A percentile compares a stretch with the other conserved stretches of the same genome.
These are phyloP conservation scores for Dothiorella sarmentorum DNA, from an alignment of 2,329 filamentous ascomycete genomes.

Conservation along the genomic window DNA sequence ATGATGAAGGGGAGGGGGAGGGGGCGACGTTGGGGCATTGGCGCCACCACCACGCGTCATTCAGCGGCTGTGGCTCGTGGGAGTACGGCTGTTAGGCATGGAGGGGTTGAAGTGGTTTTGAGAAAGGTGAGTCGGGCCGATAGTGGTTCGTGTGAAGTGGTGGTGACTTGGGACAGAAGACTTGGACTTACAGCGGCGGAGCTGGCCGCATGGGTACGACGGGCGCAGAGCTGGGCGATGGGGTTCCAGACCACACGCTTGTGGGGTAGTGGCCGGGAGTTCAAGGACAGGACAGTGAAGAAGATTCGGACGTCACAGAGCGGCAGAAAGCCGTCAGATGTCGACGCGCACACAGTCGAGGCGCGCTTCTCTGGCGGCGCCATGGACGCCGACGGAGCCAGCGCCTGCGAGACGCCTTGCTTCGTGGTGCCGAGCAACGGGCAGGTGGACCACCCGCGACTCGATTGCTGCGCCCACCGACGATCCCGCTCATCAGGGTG, in stretches of 20 bases:
- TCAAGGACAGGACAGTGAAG: background rate
- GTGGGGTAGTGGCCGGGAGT: conserved; percentile 13
- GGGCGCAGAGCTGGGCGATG: conserved; percentile 1
- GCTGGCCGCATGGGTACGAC: background rate
- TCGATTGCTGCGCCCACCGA: conserved; percentile 15
- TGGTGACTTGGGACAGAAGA: background rate
- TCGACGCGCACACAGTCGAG: background rate
- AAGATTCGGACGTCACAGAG: conserved; percentile 8
- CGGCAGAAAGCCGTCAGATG: conserved; percentile 3
- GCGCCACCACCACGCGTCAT: conserved; percentile 11
- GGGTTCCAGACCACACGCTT: conserved; percentile 10
- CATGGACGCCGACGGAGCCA: background rate
- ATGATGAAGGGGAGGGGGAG: background rate
- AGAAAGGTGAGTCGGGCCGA: conserved; percentile 7
- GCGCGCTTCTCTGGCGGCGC: background rate
- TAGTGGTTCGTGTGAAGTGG: background rate
- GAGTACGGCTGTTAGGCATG: background rate
- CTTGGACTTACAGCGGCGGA: background rate
- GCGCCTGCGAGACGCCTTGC: background rate
- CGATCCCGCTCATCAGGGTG: conserved; percentile 16
- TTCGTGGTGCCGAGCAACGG: background rate
- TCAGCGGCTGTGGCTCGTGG: conserved; percentile 5
- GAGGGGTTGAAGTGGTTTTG: background rate
- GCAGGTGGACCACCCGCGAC: conserved; percentile 2
- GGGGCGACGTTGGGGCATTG: background rate